Base-by-base conservation (phyloP, 371 early-diverging fungal species). In the Circinella umbellata region DNA sequence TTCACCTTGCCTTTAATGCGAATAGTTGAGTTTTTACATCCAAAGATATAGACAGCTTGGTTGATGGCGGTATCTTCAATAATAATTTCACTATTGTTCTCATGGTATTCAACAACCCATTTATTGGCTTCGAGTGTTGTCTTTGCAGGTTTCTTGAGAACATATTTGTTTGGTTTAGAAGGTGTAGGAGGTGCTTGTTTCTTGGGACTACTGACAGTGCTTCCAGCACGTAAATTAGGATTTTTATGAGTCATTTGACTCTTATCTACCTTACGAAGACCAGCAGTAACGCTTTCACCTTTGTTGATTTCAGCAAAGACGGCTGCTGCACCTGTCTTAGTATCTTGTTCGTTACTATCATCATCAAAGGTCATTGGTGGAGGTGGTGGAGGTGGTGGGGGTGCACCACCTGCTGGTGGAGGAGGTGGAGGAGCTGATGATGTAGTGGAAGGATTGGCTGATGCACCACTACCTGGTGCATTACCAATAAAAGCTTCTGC, bases 161-260 rank as follows among this genome's bases (percentile, higher is more conserved):
- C 88, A 47, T 88, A 83, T 53, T 87, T 87, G 35, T 88, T 86
- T 8, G 88, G 87, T 63, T 88, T 86, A 61, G 87, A 84, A 11
- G 92, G 87, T 10, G 91, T 86, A 7, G 91, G 82, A 38, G 89
- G 89, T 8, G 85, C 88, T 62, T 86, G 83, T 36, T 80, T 83
- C 73, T 88, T 88, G 4, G 85, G 80, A n/a, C 75, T 66, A 18
- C 74, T 69, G 3, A 92, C 93, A 55, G 86, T 79, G 39, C 89
- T 82, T 47, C 85, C 74, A 4, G 88, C 89, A 34, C 97, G 89
- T 18, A 97, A 80, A 18, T 84, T 88, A 1, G 98, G 98, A 85
- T 97, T 97, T 82, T 98, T 98, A 86, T 97, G 97, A 14, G 97
- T 97, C 98, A 97, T 97, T 77, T 98, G 91, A 64, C 88, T 88